These are phyloP conservation scores for Ganoderma multipileum DNA, from an alignment of 1,284 basidiomycete genomes.

Conservation along the genomic window DNA sequence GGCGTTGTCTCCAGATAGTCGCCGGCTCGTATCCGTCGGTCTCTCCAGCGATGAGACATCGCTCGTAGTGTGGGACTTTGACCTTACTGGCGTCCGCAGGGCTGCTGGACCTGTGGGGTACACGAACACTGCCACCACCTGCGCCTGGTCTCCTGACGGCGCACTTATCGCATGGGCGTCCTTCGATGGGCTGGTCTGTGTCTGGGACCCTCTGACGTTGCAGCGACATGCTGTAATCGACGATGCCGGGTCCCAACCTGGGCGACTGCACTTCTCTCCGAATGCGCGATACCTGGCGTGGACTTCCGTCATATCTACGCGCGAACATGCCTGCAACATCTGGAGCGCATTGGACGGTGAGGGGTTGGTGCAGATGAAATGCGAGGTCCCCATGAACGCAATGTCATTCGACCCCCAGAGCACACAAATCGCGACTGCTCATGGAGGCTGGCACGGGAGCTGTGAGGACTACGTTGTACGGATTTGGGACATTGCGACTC, in stretches of 20 bases:
- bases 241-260: neutral
- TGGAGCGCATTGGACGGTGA: neutral
- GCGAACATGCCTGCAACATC: neutral
- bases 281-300: neutral
- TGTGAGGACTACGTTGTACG: neutral
- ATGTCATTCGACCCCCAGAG: neutral
- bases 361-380: neutral
- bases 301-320: neutral
- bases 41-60: no score
- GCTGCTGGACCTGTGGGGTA: neutral
- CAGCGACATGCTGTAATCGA: neutral
- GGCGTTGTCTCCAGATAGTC: neutral
- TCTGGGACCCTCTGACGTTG: neutral
- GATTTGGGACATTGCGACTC: neutral
- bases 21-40: neutral
- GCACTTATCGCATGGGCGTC: neutral
- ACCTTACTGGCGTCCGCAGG: neutral
- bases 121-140: neutral
- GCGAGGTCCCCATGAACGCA: neutral
- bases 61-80: neutral
- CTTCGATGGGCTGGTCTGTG: neutral
- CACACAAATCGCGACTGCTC: neutral
- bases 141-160: conserved; percentile 2
- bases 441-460: neutral
- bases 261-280: neutral